phyloP scores from a whole-genome alignment of 2,329 filamentous ascomycete genomes.

The Myriangium duriaei region DNA sequence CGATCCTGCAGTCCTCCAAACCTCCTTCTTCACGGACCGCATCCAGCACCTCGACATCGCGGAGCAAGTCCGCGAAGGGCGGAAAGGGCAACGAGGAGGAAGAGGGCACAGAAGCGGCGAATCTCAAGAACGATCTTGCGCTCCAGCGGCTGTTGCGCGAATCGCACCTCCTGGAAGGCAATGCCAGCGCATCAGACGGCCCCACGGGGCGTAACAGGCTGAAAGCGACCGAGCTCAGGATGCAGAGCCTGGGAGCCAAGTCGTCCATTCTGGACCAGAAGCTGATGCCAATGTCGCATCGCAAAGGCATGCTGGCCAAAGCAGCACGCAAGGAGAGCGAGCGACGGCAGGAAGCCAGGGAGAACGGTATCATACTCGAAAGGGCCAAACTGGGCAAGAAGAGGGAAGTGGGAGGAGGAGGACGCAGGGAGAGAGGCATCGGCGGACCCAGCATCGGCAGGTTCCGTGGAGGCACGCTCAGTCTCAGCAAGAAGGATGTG shows the following conservation, averaged over 20 bases:
- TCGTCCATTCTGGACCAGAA: slow-evolving; percentile 61
- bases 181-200: slow-evolving; percentile 40
- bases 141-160: slow-evolving; percentile 83
- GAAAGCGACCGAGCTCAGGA: slow-evolving; percentile 70
- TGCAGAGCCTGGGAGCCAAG: slow-evolving; percentile 72
- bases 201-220: slow-evolving; percentile 59
- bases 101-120: slow-evolving; percentile 46
- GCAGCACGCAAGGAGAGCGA: slow-evolving; percentile 52
- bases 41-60: slow-evolving; percentile 16
- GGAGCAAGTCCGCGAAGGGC: slow-evolving; percentile 15
- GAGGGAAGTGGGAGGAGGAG: slow-evolving; percentile 24
- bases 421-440: slow-evolving; percentile 46
- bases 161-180: slow-evolving; percentile 67
- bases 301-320: slow-evolving; percentile 70
- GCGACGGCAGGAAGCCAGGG: slow-evolving; percentile 64
- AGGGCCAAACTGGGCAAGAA: slow-evolving; percentile 31
- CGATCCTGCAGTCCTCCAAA: slow-evolving; percentile 34
- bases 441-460: slow-evolving; percentile 69
- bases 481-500: slow-evolving; percentile 66
- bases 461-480: slow-evolving; percentile 67
- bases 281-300: slow-evolving; percentile 79
- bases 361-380: slow-evolving; percentile 86
- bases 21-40: slow-evolving; percentile 30
- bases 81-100: slow-evolving; percentile 28
- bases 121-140: slow-evolving; percentile 83